Percentiles rank a stretch among this genome's conserved stretches.
Conservation (phyloP, 768 basidiomycete species). For the Mycena polygramma region DNA sequence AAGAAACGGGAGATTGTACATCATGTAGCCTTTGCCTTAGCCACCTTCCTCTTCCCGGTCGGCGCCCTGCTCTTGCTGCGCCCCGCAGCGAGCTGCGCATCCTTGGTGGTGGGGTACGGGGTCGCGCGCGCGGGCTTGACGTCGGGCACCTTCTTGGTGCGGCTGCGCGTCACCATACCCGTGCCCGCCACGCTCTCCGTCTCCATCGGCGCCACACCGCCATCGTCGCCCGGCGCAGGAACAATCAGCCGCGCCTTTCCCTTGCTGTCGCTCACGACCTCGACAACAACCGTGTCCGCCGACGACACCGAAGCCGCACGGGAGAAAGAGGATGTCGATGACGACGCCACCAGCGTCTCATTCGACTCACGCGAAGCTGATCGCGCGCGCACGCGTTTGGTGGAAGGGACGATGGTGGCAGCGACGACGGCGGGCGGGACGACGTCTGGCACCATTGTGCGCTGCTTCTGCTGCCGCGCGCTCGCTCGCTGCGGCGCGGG, state of each 20-base stretch:
- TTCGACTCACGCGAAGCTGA: conserved; percentile 33
- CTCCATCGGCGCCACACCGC: conserved; percentile 27
- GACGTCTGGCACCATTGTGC: background rate
- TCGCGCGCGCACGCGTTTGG: conserved; percentile 10
- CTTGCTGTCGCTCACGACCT: conserved; percentile 29
- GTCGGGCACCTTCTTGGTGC: conserved; percentile 12
- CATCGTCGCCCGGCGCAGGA: conserved; percentile 23
- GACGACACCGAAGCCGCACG: conserved; percentile 58
- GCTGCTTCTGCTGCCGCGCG: conserved; percentile 28
- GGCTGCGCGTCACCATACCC: conserved; percentile 33
- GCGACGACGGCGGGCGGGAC: conserved; percentile 17
- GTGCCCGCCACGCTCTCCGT: conserved; percentile 14
- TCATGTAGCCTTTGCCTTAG: conserved; percentile 39
- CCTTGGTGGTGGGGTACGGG: conserved; percentile 28
- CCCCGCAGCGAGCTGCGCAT: conserved; percentile 22
- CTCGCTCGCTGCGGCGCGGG: conserved; percentile 23
- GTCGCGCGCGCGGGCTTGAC: background rate
- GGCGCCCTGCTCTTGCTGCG: conserved; percentile 28
- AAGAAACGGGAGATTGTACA: background rate
- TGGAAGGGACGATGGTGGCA: background rate
- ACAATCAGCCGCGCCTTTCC: conserved; percentile 27
- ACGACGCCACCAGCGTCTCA: conserved; percentile 32
- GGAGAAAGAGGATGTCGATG: conserved; percentile 25
- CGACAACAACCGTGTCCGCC: conserved; percentile 53
- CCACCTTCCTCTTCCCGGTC: conserved; percentile 46